These are phyloP conservation scores for Cladosporium sp. DNA, from an alignment of 2,329 filamentous ascomycete genomes.

Conservation along the genomic window DNA sequence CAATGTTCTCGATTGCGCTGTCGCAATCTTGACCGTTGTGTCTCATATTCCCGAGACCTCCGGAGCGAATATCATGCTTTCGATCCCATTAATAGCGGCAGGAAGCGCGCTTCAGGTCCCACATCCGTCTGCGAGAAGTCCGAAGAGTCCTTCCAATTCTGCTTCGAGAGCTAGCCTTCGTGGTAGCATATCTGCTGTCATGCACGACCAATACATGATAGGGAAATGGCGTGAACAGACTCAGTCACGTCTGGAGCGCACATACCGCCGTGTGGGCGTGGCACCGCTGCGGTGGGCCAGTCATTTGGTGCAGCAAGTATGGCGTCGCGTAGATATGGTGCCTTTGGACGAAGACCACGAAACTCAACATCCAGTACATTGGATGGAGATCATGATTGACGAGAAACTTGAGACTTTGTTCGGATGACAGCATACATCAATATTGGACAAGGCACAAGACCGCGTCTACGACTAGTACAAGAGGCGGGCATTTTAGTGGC, in stretches of 20 bases:
- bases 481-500: no score
- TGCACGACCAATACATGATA: not conserved
- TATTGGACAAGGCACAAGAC: not conserved
- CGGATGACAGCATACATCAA: constrained; percentile 10
- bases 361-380: constrained; percentile 9
- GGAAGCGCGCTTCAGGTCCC: constrained; percentile 9
- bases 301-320: constrained; percentile 15
- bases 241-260: not conserved
- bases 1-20: constrained; percentile 11
- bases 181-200: not conserved
- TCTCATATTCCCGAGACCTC: constrained; percentile 11
- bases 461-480: no score
- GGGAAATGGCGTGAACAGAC: not conserved
- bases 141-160: not conserved
- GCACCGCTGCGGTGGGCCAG: constrained; percentile 10
- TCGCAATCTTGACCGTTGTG: constrained; percentile 13
- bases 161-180: not conserved
- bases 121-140: not conserved
- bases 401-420: constrained; percentile 13
- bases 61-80: constrained; percentile 13
- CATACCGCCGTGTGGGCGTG: constrained; percentile 9
- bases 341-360: not conserved
- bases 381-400: constrained; percentile 19
- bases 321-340: constrained; percentile 14
- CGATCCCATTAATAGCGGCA: constrained; percentile 13